Conservation (phyloP, 768 basidiomycete genomes). For the Rickenella mellea region DNA sequence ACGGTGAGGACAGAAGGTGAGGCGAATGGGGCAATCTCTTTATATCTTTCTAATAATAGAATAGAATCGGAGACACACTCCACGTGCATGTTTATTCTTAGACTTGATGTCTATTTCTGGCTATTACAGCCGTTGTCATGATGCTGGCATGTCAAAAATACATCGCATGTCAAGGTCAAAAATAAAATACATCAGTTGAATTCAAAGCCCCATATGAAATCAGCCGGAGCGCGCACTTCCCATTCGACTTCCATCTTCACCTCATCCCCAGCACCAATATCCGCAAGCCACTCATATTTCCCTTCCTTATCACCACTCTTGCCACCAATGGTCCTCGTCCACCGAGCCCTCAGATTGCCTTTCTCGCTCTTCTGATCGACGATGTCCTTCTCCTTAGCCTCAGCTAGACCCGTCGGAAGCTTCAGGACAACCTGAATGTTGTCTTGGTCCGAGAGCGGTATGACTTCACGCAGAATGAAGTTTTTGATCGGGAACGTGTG, state of each 20-base stretch:
- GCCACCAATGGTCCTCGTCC: constrained; percentile 12
- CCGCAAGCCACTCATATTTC: constrained; percentile 19
- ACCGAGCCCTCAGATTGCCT: constrained; percentile 7
- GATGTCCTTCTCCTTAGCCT: constrained; percentile 9
- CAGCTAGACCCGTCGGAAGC: constrained; percentile 17
- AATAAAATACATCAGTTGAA: too few species aligned
- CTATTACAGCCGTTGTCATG: too few species aligned
- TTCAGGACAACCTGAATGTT: constrained; percentile 17
- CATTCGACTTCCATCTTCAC: constrained; percentile 18
- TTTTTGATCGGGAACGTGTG: constrained; percentile 35
- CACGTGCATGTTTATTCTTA: too few species aligned
- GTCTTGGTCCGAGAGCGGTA: constrained; percentile 21
- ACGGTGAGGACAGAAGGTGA: too few species aligned
- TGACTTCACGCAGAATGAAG: constrained; percentile 17
- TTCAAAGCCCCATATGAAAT: constrained; percentile 11
- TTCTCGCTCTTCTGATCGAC: too few species aligned
- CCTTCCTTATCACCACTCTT: constrained; percentile 5
- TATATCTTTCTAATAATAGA: too few species aligned
- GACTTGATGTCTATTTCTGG: too few species aligned
- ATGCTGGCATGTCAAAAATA: too few species aligned
- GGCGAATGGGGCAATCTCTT: too few species aligned
- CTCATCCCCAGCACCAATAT: constrained; percentile 14
- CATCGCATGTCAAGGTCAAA: too few species aligned
- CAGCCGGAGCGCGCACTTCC: constrained; percentile 18
- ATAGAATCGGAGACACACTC: too few species aligned